These are phyloP conservation scores for Geranium incanum DNA, from an alignment of 441 rosid genomes.

Conservation along the genomic window DNA sequence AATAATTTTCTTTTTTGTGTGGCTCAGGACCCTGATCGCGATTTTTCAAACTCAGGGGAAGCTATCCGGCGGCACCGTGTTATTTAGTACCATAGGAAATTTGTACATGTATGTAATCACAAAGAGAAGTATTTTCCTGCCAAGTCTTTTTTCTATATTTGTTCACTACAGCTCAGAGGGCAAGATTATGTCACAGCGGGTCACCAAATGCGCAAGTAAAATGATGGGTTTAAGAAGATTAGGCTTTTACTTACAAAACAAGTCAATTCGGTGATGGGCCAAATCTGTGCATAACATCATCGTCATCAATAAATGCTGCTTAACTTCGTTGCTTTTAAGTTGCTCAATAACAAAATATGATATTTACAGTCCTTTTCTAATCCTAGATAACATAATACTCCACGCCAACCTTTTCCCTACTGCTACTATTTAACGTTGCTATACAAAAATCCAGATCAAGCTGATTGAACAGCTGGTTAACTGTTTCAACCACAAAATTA, in stretches of 20 bases:
- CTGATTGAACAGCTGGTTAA: neutral
- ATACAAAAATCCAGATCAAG: conserved; percentile 5
- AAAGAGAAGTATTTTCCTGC: neutral
- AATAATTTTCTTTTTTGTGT: neutral
- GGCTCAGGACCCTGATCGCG: neutral
- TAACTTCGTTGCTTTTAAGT: conserved; percentile 14
- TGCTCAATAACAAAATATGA: neutral
- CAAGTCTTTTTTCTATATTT: neutral
- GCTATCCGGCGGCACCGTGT: neutral
- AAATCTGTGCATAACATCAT: conserved; percentile 14
- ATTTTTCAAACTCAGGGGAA: neutral
- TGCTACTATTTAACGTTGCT: neutral
- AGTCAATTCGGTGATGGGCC: conserved; percentile 16
- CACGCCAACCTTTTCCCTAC: neutral
- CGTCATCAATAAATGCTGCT: conserved; percentile 2
- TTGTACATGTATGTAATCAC: neutral
- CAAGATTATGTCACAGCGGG: neutral
- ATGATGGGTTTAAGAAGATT: neutral
- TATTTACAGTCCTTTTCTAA: conserved; percentile 7
- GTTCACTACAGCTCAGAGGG: neutral
- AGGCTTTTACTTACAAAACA: conserved; percentile 13
- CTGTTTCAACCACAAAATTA: neutral
- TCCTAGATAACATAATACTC: neutral
- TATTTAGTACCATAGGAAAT: neutral
- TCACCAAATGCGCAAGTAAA: neutral